Evolutionary conservation across 2,329 filamentous ascomycete genomes (phyloP).

Genomic region (Curvularia lunata): DNA sequence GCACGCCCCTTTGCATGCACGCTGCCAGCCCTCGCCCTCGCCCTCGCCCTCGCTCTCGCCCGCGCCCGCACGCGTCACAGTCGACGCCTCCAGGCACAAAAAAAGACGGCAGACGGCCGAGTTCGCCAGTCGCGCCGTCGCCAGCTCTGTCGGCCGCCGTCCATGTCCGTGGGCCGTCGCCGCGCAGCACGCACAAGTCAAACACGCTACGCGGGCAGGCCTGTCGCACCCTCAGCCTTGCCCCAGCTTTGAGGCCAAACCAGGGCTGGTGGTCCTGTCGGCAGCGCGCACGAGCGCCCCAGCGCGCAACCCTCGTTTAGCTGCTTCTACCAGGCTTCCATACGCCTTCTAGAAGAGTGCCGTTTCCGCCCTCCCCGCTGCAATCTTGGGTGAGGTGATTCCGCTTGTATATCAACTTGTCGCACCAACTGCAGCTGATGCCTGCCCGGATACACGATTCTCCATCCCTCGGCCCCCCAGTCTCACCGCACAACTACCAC

Average conservation of each 20-base stretch:
- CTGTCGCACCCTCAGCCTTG: slow-evolving; percentile 43
- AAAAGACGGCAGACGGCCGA: too few species aligned
- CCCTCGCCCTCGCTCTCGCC: slow-evolving; percentile 12
- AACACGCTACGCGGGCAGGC: slow-evolving; percentile 39
- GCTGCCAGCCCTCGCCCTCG: slow-evolving; percentile 15
- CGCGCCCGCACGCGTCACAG: not conserved
- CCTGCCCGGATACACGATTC: slow-evolving; percentile 41
- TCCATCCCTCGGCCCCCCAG: slow-evolving; percentile 40
- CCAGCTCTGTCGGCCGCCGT: too few species aligned
- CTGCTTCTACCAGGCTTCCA: slow-evolving; percentile 40
- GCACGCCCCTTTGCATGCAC: slow-evolving; percentile 39
- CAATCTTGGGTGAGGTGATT: slow-evolving; percentile 44
- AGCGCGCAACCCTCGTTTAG: slow-evolving; percentile 42
- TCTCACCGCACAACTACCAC: slow-evolving; percentile 25
- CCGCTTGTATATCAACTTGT: slow-evolving; percentile 43
- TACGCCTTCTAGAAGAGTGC: slow-evolving; percentile 47
- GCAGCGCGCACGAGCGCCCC: slow-evolving; percentile 38
- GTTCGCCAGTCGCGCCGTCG: too few species aligned
- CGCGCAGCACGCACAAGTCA: slow-evolving; percentile 24
- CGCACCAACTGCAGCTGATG: slow-evolving; percentile 44
- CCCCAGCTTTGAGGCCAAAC: slow-evolving; percentile 46
- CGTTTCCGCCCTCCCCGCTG: slow-evolving; percentile 44
- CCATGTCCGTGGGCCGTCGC: too few species aligned
- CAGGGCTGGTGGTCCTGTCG: slow-evolving; percentile 33
- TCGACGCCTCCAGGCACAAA: not conserved